Conservation (phyloP, 2,329 filamentous ascomycete species). For the Colletotrichum chlorophyti region DNA sequence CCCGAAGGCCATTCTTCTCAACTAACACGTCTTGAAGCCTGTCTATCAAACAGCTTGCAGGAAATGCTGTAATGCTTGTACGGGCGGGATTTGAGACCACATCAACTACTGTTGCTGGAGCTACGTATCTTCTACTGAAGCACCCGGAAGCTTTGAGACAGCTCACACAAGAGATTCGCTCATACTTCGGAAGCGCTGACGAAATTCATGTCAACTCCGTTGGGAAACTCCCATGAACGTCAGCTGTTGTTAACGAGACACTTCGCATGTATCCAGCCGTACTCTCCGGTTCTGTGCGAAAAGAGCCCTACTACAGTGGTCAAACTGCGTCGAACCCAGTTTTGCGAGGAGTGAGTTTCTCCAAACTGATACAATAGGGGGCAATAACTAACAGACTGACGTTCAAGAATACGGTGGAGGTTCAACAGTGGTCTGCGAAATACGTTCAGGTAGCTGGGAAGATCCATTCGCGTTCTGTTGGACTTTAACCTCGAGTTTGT, state of each 20-base stretch:
- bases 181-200: slow-evolving; percentile 39
- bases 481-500: background rate
- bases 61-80: slow-evolving; percentile 32
- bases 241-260: slow-evolving; percentile 48
- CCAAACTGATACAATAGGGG: too few species aligned
- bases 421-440: slow-evolving; percentile 11
- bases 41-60: slow-evolving; percentile 16
- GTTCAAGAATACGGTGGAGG: slow-evolving; percentile 21
- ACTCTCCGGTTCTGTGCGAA: slow-evolving; percentile 32
- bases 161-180: slow-evolving; percentile 46
- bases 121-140: slow-evolving; percentile 45
- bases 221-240: slow-evolving; percentile 43
- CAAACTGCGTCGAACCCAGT: slow-evolving; percentile 38
- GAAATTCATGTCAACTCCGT: slow-evolving; percentile 46
- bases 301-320: slow-evolving; percentile 38
- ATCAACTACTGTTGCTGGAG: slow-evolving; percentile 48
- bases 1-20: too few species aligned
- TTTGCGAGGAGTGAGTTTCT: slow-evolving; percentile 40
- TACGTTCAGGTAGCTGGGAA: slow-evolving; percentile 42
- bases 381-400: too few species aligned
- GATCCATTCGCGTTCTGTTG: slow-evolving; percentile 46
- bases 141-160: slow-evolving; percentile 38
- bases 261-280: slow-evolving; percentile 45
- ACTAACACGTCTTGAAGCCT: background rate
- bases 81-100: slow-evolving; percentile 53